Evolutionary conservation across 441 rosid species (phyloP), one percentile per base, ranked within the genome.

Genomic region (Adansonia rubrostipa): DNA sequence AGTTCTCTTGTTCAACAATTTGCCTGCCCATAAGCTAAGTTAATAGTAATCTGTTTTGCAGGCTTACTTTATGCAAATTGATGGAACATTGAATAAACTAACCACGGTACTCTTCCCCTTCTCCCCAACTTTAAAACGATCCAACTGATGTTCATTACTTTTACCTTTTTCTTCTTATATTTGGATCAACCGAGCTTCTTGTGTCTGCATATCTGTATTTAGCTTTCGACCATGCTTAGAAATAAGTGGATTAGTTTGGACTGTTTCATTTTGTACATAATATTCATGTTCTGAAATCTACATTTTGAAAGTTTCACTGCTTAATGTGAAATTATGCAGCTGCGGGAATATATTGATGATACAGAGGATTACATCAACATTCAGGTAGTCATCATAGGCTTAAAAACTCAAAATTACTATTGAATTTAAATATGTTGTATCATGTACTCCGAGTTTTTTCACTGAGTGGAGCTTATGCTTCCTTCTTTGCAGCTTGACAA

Each of bases 291-390:
- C 47, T 67, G 17, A 51, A 51, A 24, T 19, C 44, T 44, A 24
- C 2, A 50, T 71, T 22, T 56, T 24, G 47, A 33, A 57, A 74
- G 13, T 47, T 33, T 67, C 9, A 22, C 79, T 77, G 54, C 80
- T 79, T 74, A 1, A 66, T 74, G 75, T 71, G 71, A 67, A 83
- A 60, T 78, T 57, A 62, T 89, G 86, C 91, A 94, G 98, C 85
- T 94, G 73, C 96, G 98, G 56, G 98, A 94, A 82, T 96, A 94
- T 79, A 96, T 96, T 20, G 98, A 96, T 82, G 97, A 94, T 78
- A 94, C 99, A 33, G 98, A 96, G 90, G 99, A 96, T 84, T 96
- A 93, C 88, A 96, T 96, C 74, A 96, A 96, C 83, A 96, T 96
- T 82, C 98, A 96, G 95, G 98, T 90, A 78, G 54, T 28, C 78